Conservation (phyloP, 2,329 filamentous ascomycete genomes). For the Penicillium thymicola region DNA sequence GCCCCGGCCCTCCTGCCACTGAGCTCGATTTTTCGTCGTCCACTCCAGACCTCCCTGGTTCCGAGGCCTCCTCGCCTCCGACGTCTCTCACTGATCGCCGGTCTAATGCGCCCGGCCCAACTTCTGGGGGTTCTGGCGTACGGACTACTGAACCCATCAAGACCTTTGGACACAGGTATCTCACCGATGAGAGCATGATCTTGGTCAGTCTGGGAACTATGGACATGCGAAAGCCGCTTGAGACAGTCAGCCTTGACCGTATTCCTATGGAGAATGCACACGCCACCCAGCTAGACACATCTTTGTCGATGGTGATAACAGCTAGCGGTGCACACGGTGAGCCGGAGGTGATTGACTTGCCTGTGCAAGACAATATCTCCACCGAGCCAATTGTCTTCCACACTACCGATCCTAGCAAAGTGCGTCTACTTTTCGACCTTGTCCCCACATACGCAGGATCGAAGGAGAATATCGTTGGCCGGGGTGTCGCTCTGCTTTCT, state of each 20-base stretch:
- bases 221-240: conserved; percentile 79
- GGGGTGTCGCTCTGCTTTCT: conserved; percentile 82
- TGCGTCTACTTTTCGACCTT: conserved; percentile 90
- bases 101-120: conserved; percentile 32
- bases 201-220: conserved; percentile 91
- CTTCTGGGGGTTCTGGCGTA: conserved; percentile 34
- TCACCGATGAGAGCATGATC: conserved; percentile 83
- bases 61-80: conserved; percentile 36
- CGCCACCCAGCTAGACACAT: conserved; percentile 89
- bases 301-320: conserved; percentile 84
- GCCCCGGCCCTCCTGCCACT: conserved; percentile 39
- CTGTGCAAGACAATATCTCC: conserved; percentile 87
- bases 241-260: conserved; percentile 80
- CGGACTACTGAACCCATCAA: conserved; percentile 73
- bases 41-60: conserved; percentile 30
- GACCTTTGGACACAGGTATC: conserved; percentile 91
- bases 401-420: conserved; percentile 70
- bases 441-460: conserved; percentile 88
- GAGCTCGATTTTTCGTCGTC: conserved; percentile 27
- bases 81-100: conserved; percentile 44
- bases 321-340: conserved; percentile 83
- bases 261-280: conserved; percentile 87
- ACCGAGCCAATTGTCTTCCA: conserved; percentile 93
- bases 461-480: conserved; percentile 77
- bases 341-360: conserved; percentile 83